phyloP scores from a whole-genome alignment of 129 eudicot genomes.

The Saposhnikovia divaricata region DNA sequence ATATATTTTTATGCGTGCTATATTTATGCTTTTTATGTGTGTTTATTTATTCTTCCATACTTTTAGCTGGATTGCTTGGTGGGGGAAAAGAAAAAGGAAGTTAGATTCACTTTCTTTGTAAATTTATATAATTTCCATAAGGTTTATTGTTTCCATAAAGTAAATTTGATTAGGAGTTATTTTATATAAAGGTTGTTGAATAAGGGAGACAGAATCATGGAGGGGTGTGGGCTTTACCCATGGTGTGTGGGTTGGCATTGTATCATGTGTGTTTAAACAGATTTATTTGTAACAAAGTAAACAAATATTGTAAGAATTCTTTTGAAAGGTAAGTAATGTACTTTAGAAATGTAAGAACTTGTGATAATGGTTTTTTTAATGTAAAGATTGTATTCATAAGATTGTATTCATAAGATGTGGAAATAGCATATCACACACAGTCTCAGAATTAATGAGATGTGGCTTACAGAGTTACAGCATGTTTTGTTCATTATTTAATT shows the following conservation, averaged over 20 bases:
- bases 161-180: not conserved
- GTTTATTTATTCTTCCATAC: not conserved
- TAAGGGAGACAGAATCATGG: not conserved
- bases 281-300: not conserved
- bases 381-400: no score
- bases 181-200: not conserved
- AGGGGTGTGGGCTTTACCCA: not conserved
- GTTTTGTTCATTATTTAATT: no score
- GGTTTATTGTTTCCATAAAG: not conserved
- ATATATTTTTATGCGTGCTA: not conserved
- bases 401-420: no score
- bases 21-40: not conserved
- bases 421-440: no score
- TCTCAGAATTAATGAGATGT: no score
- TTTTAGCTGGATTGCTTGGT: not conserved
- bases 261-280: not conserved
- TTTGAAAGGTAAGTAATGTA: no score
- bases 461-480: no score
- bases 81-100: not conserved
- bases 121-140: not conserved
- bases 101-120: not conserved
- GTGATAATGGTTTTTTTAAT: no score
- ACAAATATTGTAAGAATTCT: no score
- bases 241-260: not conserved
- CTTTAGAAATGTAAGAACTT: no score